phyloP scores from a whole-genome alignment of 2,329 filamentous ascomycete species.

The Nakataea oryzae region DNA sequence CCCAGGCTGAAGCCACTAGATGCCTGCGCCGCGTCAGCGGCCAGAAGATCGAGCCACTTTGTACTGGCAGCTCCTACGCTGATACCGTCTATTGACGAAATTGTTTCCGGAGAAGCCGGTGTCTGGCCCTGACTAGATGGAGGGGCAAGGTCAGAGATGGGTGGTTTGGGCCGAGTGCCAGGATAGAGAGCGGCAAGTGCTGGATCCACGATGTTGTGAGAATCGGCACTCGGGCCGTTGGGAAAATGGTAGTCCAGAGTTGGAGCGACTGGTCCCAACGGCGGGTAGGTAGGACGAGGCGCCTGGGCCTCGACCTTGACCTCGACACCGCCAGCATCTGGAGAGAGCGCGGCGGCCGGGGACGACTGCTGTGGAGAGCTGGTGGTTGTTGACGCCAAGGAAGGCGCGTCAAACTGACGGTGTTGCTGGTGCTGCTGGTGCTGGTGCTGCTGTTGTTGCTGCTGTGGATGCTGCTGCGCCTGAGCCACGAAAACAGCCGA shows the following conservation, averaged over 20 bases:
- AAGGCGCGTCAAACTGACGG: background rate
- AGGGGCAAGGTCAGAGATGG: background rate
- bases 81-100: background rate
- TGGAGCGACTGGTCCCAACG: background rate
- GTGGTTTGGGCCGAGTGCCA: background rate
- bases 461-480: background rate
- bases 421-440: background rate
- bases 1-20: constrained; percentile 16
- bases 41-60: constrained; percentile 19
- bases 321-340: background rate
- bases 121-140: background rate
- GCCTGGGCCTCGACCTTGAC: background rate
- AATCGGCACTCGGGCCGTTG: background rate
- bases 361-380: background rate
- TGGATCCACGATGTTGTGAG: constrained; percentile 2
- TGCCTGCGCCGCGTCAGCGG: constrained; percentile 19
- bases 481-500: background rate
- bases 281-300: background rate
- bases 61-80: constrained; percentile 17
- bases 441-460: constrained; percentile 5
- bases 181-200: constrained; percentile 1
- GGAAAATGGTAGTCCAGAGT: constrained; percentile 2
- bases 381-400: background rate
- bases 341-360: background rate
- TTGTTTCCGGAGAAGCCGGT: background rate